phyloP scores from a whole-genome alignment of 257 asterid species.

The Jacaranda copaia region DNA sequence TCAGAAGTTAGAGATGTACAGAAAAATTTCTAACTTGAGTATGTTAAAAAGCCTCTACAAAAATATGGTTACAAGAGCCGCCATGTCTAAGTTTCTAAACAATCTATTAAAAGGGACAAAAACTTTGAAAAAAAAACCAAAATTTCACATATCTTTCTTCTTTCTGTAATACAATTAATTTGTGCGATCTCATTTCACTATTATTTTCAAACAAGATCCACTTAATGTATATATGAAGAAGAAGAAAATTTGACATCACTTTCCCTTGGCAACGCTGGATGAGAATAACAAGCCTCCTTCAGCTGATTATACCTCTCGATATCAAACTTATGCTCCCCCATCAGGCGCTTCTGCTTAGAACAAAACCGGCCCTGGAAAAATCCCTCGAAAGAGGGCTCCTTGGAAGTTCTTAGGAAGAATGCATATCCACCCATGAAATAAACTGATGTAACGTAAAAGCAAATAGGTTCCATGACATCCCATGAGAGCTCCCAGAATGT shows the following conservation, averaged over 20 bases:
- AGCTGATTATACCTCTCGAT: conserved; percentile 63
- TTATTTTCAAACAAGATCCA: conserved; percentile 16
- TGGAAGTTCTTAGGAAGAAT: conserved; percentile 75
- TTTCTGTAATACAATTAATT: background rate
- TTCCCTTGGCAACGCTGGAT: background rate
- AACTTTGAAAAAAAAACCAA: conserved; percentile 10
- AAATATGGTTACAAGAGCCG: conserved; percentile 47
- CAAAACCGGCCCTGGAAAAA: conserved; percentile 72
- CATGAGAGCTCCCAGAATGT: conserved; percentile 95
- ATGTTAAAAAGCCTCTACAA: conserved; percentile 37
- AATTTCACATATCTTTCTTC: conserved; percentile 6
- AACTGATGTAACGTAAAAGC: conserved; percentile 78
- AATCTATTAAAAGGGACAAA: background rate
- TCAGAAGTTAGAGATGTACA: background rate
- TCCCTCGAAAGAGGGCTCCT: conserved; percentile 86
- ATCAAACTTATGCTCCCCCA: conserved; percentile 64
- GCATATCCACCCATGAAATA: conserved; percentile 86
- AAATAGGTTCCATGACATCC: conserved; percentile 98
- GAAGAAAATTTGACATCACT: conserved; percentile 20
- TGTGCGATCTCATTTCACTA: conserved; percentile 5
- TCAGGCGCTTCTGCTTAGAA: conserved; percentile 65
- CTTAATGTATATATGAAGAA: conserved; percentile 23
- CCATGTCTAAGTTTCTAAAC: conserved; percentile 14
- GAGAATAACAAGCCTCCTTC: conserved; percentile 53
- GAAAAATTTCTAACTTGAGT: background rate